phyloP scores from a whole-genome alignment of 768 basidiomycete species.

The Trametes gibbosa region DNA sequence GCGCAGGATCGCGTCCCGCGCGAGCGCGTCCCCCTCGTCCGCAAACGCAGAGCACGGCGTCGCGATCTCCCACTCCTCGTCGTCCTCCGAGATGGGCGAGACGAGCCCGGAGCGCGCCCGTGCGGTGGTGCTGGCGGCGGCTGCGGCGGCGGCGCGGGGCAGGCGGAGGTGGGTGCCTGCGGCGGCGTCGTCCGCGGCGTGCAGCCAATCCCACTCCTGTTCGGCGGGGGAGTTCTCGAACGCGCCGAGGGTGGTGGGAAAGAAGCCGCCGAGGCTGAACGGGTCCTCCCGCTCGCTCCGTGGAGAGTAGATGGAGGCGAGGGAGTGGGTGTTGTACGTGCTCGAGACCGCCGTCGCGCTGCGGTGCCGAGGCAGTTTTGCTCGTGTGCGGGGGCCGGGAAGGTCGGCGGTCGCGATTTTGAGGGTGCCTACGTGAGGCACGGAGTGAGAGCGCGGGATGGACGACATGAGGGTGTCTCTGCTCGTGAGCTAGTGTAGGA shows the following conservation, averaged over 20 bases:
- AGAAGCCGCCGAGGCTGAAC: constrained; percentile 49
- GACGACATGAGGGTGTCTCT: constrained; percentile 25
- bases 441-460: constrained; percentile 32
- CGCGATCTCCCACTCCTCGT: constrained; percentile 23
- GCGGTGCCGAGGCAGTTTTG: constrained; percentile 19
- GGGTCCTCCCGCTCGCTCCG: constrained; percentile 40
- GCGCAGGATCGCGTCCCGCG: constrained; percentile 36
- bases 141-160: constrained; percentile 23
- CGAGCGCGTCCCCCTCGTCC: constrained; percentile 33
- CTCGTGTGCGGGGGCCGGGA: constrained; percentile 13
- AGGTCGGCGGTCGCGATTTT: constrained; percentile 8
- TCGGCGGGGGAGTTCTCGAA: constrained; percentile 11
- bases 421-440: constrained; percentile 22
- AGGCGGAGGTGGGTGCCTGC: constrained; percentile 20
- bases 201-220: constrained; percentile 43
- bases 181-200: constrained; percentile 24
- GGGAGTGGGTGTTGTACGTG: neutral
- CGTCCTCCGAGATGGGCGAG: constrained; percentile 22
- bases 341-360: constrained; percentile 20
- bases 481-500: neutral
- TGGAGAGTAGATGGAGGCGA: constrained; percentile 18
- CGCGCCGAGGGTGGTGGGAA: constrained; percentile 35
- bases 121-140: constrained; percentile 19
- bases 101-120: constrained; percentile 16
- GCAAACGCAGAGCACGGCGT: constrained; percentile 30